These are phyloP conservation scores for Fomes fomentarius DNA, from an alignment of 1,284 basidiomycete genomes.

Conservation along the genomic window DNA sequence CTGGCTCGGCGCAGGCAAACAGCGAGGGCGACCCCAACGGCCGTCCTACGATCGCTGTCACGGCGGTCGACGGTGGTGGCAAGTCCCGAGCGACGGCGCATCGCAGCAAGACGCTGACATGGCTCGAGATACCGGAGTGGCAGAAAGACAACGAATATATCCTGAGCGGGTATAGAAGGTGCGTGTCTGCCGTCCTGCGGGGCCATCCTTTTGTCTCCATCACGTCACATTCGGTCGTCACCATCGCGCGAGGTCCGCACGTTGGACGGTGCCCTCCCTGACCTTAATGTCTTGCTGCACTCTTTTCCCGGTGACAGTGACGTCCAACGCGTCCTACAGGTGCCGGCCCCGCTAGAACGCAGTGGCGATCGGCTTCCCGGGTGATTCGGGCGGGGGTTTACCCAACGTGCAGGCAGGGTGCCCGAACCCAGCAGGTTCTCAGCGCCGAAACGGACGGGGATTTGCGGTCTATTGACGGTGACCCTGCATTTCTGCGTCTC, in stretches of 20 bases:
- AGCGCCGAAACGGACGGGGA: neutral
- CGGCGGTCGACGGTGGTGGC: neutral
- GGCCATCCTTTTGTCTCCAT: too few species aligned
- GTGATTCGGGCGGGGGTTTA: neutral
- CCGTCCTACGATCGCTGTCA: constrained; percentile 4
- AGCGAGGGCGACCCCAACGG: constrained; percentile 8
- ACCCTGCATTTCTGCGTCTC: neutral
- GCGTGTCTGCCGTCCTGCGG: constrained; percentile 26
- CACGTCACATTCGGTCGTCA: neutral
- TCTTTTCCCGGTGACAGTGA: neutral
- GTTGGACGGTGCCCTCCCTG: neutral
- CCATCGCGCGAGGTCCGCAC: neutral
- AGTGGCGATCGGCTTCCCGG: neutral
- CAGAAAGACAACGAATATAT: constrained; percentile 81
- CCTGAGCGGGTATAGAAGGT: constrained; percentile 73
- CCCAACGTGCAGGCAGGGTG: neutral
- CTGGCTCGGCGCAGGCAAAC: constrained; percentile 1
- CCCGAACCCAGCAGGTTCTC: neutral
- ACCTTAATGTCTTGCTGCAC: neutral
- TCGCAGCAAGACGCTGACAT: constrained; percentile 48
- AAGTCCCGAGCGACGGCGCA: neutral
- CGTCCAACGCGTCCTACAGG: neutral
- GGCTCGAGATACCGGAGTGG: constrained; percentile 69
- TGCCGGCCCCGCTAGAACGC: neutral
- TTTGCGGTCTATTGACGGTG: neutral